Conservation (phyloP, 192 early-diverging fungal species). For the Entomortierella chlamydospora region DNA sequence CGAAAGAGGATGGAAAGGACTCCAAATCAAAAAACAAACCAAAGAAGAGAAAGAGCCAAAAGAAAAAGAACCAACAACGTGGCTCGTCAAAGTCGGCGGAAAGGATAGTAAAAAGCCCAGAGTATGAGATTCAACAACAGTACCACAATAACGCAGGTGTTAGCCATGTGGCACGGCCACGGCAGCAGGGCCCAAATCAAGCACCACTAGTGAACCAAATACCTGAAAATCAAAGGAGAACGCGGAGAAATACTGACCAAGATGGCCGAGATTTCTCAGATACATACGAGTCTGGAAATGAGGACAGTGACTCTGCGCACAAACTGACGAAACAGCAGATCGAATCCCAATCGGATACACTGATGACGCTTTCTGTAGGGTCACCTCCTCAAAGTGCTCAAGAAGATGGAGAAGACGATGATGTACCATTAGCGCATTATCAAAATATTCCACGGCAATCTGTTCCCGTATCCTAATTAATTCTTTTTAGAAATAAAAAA, state of each 20-base stretch:
- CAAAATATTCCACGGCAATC: slow-evolving; percentile 40
- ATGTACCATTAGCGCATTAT: slow-evolving; percentile 73
- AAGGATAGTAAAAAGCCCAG: slow-evolving; percentile 11
- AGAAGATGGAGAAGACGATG: slow-evolving; percentile 69
- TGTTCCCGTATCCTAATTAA: slow-evolving; percentile 20
- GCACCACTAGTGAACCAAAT: background rate
- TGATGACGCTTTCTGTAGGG: slow-evolving; percentile 28
- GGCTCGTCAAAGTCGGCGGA: slow-evolving; percentile 14
- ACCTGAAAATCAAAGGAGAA: no score
- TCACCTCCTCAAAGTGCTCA: slow-evolving; percentile 10
- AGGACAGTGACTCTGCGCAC: slow-evolving; percentile 1
- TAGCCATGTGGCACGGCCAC: slow-evolving; percentile 11
- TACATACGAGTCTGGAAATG: slow-evolving; percentile 15
- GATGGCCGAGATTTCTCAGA: slow-evolving; percentile 5
- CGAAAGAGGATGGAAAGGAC: slow-evolving; percentile 22
- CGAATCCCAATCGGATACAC: slow-evolving; percentile 43
- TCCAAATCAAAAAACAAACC: slow-evolving; percentile 17
- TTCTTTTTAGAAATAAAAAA: slow-evolving; percentile 12
- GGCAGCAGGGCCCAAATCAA: slow-evolving; percentile 7
- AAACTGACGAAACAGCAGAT: slow-evolving; percentile 8
- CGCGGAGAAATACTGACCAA: background rate
- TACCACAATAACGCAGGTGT: slow-evolving; percentile 7
- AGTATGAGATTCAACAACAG: slow-evolving; percentile 28
- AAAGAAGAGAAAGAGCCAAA: slow-evolving; percentile 43
- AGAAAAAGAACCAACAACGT: slow-evolving; percentile 41